These are phyloP conservation scores for Styphnolobium japonicum DNA, from an alignment of 306 rosid species.

Conservation along the genomic window DNA sequence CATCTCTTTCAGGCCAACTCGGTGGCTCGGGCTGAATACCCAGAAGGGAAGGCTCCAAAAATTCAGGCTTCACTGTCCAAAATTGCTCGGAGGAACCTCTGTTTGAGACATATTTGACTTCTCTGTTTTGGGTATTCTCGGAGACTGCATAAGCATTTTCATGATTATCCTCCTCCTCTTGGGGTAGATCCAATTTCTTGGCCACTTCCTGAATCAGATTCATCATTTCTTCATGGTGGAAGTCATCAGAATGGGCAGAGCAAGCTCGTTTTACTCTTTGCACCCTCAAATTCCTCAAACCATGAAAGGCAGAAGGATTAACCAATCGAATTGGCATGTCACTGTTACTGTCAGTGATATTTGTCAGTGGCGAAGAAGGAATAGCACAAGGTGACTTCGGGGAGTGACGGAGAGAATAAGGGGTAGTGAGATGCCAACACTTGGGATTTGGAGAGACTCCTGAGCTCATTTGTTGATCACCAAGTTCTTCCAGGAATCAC, in stretches of 20 bases:
- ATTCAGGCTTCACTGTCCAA: constrained; percentile 22
- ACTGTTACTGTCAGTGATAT: constrained; percentile 19
- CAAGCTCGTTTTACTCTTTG: constrained; percentile 26
- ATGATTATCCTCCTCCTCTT: constrained; percentile 1
- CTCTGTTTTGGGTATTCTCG: not conserved
- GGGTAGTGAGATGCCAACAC: constrained; percentile 29
- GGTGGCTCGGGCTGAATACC: constrained; percentile 64
- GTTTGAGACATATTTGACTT: not conserved
- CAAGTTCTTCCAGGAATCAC: constrained; percentile 14
- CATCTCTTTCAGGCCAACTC: constrained; percentile 60
- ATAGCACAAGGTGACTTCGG: constrained; percentile 18
- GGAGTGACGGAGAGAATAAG: constrained; percentile 24
- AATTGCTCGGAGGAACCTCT: not conserved
- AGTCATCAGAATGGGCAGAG: constrained; percentile 38
- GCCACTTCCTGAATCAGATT: constrained; percentile 24
- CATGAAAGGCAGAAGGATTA: not conserved
- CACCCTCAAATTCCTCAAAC: constrained; percentile 17
- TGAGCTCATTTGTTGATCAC: constrained; percentile 40
- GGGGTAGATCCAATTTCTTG: not conserved
- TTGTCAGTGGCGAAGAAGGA: constrained; percentile 25
- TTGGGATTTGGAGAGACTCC: constrained; percentile 36
- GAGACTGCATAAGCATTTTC: constrained; percentile 21
- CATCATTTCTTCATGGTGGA: constrained; percentile 24
- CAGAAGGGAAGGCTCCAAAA: constrained; percentile 47
- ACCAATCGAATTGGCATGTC: constrained; percentile 20